phyloP scores from a whole-genome alignment of 1,139 yeast genomes.

The Suhomyces yuchorum region DNA sequence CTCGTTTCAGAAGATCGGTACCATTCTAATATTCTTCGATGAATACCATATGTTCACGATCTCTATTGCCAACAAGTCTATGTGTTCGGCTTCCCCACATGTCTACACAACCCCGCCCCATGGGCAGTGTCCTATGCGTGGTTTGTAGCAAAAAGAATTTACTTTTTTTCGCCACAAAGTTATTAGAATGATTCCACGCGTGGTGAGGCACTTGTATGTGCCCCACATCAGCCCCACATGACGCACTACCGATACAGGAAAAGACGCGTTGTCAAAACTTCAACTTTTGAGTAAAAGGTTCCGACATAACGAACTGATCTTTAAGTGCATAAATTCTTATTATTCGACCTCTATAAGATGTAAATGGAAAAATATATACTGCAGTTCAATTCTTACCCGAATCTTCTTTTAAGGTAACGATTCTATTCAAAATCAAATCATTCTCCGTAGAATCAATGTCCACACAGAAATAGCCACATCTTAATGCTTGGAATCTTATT shows the following conservation, averaged over 20 bases:
- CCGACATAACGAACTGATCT: no score
- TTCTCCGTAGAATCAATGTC: slow-evolving; percentile 74
- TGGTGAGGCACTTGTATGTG: neutral
- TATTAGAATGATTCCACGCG: neutral
- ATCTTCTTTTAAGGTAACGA: slow-evolving; percentile 86
- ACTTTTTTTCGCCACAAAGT: neutral
- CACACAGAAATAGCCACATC: slow-evolving; percentile 94
- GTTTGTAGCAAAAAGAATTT: neutral
- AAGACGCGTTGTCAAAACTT: neutral
- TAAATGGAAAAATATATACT: neutral
- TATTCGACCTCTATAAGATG: neutral
- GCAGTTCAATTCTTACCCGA: slow-evolving; percentile 37
- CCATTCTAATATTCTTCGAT: neutral
- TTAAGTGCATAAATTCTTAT: neutral
- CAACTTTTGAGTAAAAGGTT: no score
- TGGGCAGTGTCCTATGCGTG: neutral
- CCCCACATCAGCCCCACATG: neutral
- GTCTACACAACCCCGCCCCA: neutral
- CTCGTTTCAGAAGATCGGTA: neutral
- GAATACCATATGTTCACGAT: neutral
- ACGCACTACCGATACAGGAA: neutral
- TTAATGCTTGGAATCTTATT: slow-evolving; percentile 96
- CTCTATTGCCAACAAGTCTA: neutral
- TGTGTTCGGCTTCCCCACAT: neutral
- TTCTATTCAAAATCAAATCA: slow-evolving; percentile 74